phyloP scores from a whole-genome alignment of 108 stramenopile genomes.

The Cyclotella kingstonii region DNA sequence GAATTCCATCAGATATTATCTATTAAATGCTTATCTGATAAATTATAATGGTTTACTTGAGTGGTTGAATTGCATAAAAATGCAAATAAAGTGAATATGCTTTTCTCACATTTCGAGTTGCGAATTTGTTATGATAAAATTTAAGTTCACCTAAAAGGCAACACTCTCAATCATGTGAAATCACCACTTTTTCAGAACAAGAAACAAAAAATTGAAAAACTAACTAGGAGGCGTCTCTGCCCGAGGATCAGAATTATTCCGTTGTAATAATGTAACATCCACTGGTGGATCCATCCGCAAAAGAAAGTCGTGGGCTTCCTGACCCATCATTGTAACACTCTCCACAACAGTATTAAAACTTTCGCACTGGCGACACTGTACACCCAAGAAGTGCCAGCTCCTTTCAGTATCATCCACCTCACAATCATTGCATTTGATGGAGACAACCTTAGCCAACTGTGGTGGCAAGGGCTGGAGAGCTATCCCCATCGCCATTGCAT shows the following conservation, averaged over 20 bases:
- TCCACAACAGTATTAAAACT: constrained; percentile 86
- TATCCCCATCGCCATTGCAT: constrained; percentile 75
- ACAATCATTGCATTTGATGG: constrained; percentile 84
- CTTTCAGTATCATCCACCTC: constrained; percentile 57
- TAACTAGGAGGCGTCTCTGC: constrained; percentile 5
- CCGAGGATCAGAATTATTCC: constrained; percentile 14
- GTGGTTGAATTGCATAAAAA: too few relatives aligned
- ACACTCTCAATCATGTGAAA: too few relatives aligned
- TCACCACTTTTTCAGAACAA: too few relatives aligned
- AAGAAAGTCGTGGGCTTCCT: constrained; percentile 78
- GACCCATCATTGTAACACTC: constrained; percentile 66
- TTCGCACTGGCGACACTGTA: constrained; percentile 65
- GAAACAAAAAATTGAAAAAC: constrained; percentile 6
- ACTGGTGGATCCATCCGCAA: constrained; percentile 9
- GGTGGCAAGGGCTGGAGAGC: constrained; percentile 80
- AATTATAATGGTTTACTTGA: too few relatives aligned
- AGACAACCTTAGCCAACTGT: constrained; percentile 76
- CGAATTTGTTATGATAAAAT: too few relatives aligned
- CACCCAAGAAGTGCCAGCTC: constrained; percentile 83
- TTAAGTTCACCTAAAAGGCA: too few relatives aligned
- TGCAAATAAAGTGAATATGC: too few relatives aligned
- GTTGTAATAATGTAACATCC: background rate
- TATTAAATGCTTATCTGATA: too few relatives aligned
- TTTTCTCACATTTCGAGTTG: too few relatives aligned
- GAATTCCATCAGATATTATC: too few relatives aligned